These are phyloP conservation scores for Rhytidiadelphus loreus DNA, from an alignment of 225 moss, liverwort and hornwort species.

Conservation along the genomic window DNA sequence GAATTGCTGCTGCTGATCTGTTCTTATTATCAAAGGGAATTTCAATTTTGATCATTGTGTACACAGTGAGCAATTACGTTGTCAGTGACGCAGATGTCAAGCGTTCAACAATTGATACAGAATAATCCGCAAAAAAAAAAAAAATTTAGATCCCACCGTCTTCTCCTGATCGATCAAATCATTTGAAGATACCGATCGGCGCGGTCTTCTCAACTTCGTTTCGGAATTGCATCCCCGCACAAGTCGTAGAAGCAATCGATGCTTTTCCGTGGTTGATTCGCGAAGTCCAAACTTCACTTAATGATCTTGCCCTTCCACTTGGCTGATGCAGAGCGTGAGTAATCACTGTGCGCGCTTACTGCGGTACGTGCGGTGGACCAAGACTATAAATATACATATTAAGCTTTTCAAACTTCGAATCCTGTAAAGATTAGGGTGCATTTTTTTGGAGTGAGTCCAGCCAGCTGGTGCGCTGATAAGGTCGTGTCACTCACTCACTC, in stretches of 20 bases:
- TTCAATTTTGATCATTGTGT: not conserved
- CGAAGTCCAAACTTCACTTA: not conserved
- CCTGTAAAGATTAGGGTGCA: not conserved
- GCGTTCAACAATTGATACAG: too few species aligned
- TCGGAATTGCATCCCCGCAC: not conserved
- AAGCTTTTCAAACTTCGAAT: not conserved
- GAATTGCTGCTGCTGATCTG: not conserved
- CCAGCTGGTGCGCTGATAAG: not conserved
- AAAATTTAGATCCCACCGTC: not conserved
- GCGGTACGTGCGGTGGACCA: not conserved
- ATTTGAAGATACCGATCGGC: not conserved
- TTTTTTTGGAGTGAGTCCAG: not conserved
- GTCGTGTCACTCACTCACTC: not conserved
- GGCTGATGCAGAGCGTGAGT: not conserved
- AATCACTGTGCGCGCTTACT: not conserved
- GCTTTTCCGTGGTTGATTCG: not conserved
- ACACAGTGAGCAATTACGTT: not conserved
- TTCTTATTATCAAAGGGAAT: not conserved
- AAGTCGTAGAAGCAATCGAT: not conserved
- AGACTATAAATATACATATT: not conserved
- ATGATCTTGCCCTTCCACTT: not conserved
- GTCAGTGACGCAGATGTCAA: not conserved
- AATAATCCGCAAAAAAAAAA: too few species aligned
- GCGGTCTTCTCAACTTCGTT: not conserved
- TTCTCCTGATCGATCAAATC: not conserved